Base-by-base conservation (phyloP, 768 basidiomycete genomes). In the Boletellus sp. region DNA sequence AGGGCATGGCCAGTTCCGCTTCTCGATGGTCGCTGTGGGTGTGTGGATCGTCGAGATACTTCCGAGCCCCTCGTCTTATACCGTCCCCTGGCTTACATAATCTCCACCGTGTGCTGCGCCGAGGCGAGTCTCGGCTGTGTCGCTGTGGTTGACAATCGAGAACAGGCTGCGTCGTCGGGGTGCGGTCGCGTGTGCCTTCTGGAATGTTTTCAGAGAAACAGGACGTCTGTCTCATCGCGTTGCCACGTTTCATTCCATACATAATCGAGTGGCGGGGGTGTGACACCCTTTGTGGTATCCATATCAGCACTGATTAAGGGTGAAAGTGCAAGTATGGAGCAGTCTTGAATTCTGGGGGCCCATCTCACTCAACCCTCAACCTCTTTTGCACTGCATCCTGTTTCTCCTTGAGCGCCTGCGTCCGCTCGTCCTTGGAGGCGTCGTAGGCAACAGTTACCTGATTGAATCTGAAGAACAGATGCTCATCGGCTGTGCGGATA, bases 371-470 rank as follows among this genome's bases (percentile, higher is more conserved):
- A 56, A 64, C 78, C 52, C 80, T 79, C 61, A 92, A 68, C n/a
- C 86, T 80, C 26, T 79, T 74, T 60, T 84, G 81, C 46, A 87
- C 75, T 48, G 81, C 73, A 12, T 79, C 76, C 51, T 81, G 80
- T 71, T 80, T 85, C 51, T 76, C 73, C 64, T 84, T 81, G 45
- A 96, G 78, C 9, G 84, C 87, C 3, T 81, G 78, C 17, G 94
- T 72, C 65, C 87, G 87, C 34, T 90, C 90, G 5, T 93, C 92
- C 73, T 94, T 94, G 19, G 79, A 73, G 0, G 94, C 92, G 57
- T 97, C 90, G 61, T 92, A 94, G 1, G 85, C 68, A 24, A 93
- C 78, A 0, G 77, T 78, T 1, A 73, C 74, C 68, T 95, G 93
- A 67, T 95, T 95, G 75, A 88, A 95, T 39, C 90, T 93, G 58